phyloP scores from a whole-genome alignment of 2,329 filamentous ascomycete species.

The Talaromyces sp. region DNA sequence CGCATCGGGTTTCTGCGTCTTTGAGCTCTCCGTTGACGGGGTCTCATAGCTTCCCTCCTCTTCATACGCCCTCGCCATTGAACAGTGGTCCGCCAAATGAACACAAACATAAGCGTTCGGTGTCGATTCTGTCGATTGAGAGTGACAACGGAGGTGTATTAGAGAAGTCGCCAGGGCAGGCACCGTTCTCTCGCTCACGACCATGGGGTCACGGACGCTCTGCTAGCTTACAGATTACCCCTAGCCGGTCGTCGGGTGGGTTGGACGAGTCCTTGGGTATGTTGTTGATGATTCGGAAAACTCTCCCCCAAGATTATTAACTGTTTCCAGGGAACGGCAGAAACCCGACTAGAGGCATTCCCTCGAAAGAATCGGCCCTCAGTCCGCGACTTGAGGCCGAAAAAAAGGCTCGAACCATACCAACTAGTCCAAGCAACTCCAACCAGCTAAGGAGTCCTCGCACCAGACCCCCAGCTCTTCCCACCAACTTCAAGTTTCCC shows the following conservation, averaged over 20 bases:
- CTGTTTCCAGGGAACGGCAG: constrained; percentile 25
- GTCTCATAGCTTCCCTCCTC: constrained; percentile 40
- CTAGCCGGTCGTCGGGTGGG: constrained; percentile 43
- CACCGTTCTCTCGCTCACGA: constrained; percentile 43
- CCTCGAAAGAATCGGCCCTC: constrained; percentile 28
- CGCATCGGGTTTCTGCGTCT: constrained; percentile 38
- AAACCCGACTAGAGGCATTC: constrained; percentile 30
- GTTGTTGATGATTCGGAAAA: background rate
- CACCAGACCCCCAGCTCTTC: constrained; percentile 31
- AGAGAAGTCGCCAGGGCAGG: constrained; percentile 29
- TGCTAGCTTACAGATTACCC: constrained; percentile 71
- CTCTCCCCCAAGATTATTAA: background rate
- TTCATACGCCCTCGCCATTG: constrained; percentile 23
- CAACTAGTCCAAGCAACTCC: constrained; percentile 22
- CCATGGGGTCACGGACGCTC: constrained; percentile 69
- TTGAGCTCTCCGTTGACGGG: constrained; percentile 35
- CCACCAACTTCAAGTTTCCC: constrained; percentile 55
- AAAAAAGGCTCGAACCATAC: constrained; percentile 23
- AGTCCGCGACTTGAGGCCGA: constrained; percentile 32
- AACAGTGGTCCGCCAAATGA: constrained; percentile 10
- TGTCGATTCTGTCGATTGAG: constrained; percentile 77
- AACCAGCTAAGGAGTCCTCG: constrained; percentile 40
- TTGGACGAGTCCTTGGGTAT: constrained; percentile 41
- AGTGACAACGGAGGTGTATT: constrained; percentile 35
- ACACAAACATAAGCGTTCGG: constrained; percentile 65